Percentiles rank a stretch among this genome's conserved stretches.
These are phyloP conservation scores for Candida vaughaniae DNA, from an alignment of 805 yeast species.

Conservation along the genomic window DNA sequence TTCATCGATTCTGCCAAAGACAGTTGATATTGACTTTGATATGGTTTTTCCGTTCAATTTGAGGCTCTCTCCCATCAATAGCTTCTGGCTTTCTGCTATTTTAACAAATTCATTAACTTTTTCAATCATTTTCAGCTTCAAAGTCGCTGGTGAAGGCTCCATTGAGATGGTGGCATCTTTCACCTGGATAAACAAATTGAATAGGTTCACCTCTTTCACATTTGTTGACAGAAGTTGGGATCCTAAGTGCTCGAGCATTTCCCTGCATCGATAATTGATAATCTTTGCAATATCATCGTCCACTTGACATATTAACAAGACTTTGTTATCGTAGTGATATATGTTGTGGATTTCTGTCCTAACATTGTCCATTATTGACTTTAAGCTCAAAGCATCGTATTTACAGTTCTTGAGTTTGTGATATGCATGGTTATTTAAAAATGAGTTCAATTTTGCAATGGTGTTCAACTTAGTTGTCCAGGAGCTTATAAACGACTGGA, in stretches of 20 bases:
- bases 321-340: slow-evolving; percentile 14
- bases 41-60: neutral
- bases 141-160: slow-evolving; percentile 9
- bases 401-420: slow-evolving; percentile 17
- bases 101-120: slow-evolving; percentile 1
- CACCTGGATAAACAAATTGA: too few relatives aligned
- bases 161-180: slow-evolving; percentile 1
- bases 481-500: slow-evolving; percentile 22
- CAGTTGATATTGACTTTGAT: neutral
- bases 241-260: slow-evolving; percentile 10
- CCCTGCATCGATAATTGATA: slow-evolving; percentile 20
- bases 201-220: neutral
- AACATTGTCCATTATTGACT: slow-evolving; percentile 13
- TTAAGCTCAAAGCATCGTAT: slow-evolving; percentile 14
- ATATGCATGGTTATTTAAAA: slow-evolving; percentile 14
- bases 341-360: slow-evolving; percentile 4
- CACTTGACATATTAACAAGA: slow-evolving; percentile 19
- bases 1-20: slow-evolving; percentile 26
- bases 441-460: slow-evolving; percentile 17
- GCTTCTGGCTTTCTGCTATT: slow-evolving; percentile 4
- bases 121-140: slow-evolving; percentile 4
- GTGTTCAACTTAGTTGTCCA: slow-evolving; percentile 19
- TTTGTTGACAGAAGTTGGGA: neutral
- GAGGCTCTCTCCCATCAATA: slow-evolving; percentile 3
- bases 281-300: slow-evolving; percentile 23